Evolutionary conservation across 495 filamentous ascomycete species (phyloP), one percentile per base, ranked within the genome.

Genomic region (Podospora conica): DNA sequence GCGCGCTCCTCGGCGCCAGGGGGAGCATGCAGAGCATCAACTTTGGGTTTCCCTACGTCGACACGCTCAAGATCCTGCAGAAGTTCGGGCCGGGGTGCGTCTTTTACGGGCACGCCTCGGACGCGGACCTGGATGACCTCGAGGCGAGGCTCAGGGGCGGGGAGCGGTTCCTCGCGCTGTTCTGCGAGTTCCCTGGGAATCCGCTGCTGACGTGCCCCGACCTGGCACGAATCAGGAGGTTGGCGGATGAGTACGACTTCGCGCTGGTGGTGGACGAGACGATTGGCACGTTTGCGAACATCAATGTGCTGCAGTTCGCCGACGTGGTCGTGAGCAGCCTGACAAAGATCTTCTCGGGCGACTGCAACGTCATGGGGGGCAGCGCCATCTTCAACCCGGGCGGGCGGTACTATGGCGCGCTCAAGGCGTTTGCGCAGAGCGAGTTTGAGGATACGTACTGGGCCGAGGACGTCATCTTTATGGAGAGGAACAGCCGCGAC

Each of bases 361-460:
- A 96, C 75, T 92, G 91, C 75, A 98, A 98, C 77, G 95, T 98
- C 61, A 97, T 98, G 95, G 95, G 93, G 68, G 95, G 95, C 63
- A 88, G 91, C 74, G 83, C 87, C 10, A 88, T 97, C 53, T 79
- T 97, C 56, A 98, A 98, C 74, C 92, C 96, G 3, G 84, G 88
- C 59, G 80, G 86, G 18, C 84, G 74, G 15, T 91, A 88, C 74
- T 98, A 97, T 78, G 55, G 76, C 0, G 65, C 74, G 0, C 73
- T 98, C 27, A 96, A 93, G 70, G 71, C 79, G 9, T 81, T 80
- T 24, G 85, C 88, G 64, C 77, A 73, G 6, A 70, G 65, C 3
- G 85, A 91, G 18, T 96, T 90, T 73, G 92, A 97, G 77, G 93
- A 97, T 71, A 92, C 89, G 60, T 89, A 92, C 73, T 98, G 93